Evolutionary conservation across 495 filamentous ascomycete genomes (phyloP).

Genomic region (Penicillium daleae): DNA sequence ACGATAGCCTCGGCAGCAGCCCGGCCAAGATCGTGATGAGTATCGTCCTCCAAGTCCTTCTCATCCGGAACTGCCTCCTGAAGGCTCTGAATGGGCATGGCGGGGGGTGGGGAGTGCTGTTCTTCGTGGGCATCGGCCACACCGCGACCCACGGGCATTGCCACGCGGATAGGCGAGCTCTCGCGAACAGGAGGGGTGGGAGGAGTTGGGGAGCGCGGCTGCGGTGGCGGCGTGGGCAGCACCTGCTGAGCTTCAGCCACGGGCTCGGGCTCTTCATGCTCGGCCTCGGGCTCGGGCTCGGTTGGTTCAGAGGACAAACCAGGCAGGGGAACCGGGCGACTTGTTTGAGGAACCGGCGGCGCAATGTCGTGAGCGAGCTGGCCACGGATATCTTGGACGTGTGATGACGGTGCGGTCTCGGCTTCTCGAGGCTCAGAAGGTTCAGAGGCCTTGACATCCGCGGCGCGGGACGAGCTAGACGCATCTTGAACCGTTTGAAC

Average conservation of each 20-base stretch:
- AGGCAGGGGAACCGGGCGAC: slow-evolving; percentile 68
- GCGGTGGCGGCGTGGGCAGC: slow-evolving; percentile 60
- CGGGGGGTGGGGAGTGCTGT: slow-evolving; percentile 50
- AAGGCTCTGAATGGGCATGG: slow-evolving; percentile 61
- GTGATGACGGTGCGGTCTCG: slow-evolving; percentile 55
- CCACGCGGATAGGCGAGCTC: slow-evolving; percentile 79
- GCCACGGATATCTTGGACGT: slow-evolving; percentile 72
- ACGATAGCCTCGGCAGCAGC: slow-evolving; percentile 63
- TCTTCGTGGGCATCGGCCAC: slow-evolving; percentile 55
- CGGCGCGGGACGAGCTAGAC: slow-evolving; percentile 61
- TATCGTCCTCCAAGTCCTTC: slow-evolving; percentile 64
- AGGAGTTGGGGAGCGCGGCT: slow-evolving; percentile 63
- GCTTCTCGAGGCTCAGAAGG: slow-evolving; percentile 49
- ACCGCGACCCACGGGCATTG: slow-evolving; percentile 78
- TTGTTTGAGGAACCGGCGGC: slow-evolving; percentile 39
- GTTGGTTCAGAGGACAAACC: slow-evolving; percentile 65
- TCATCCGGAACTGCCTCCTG: slow-evolving; percentile 63
- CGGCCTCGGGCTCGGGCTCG: slow-evolving; percentile 11
- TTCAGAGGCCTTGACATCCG: slow-evolving; percentile 57
- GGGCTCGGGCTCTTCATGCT: slow-evolving; percentile 55
- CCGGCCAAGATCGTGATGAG: slow-evolving; percentile 66
- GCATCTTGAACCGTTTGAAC: slow-evolving; percentile 73
- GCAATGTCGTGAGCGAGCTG: slow-evolving; percentile 64
- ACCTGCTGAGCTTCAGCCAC: slow-evolving; percentile 41
- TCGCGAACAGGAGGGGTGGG: slow-evolving; percentile 57